These are phyloP conservation scores for Lactarius tabidus DNA, from an alignment of 768 basidiomycete genomes.

Conservation along the genomic window DNA sequence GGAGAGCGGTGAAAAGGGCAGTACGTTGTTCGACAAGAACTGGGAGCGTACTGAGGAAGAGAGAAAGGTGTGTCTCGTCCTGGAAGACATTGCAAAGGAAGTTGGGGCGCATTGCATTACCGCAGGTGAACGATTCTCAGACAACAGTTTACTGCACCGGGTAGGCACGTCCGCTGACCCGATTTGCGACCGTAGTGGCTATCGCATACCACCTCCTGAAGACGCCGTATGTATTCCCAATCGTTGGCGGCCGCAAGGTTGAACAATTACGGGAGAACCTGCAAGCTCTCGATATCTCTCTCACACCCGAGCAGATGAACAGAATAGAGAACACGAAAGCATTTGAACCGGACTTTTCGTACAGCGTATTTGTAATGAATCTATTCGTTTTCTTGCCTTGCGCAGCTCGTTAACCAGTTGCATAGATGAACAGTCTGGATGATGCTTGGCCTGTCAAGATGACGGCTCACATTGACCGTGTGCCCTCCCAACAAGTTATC, in stretches of 20 bases:
- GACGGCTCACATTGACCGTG: neutral
- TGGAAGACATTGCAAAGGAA: slow-evolving; percentile 47
- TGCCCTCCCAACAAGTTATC: neutral
- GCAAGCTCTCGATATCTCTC: slow-evolving; percentile 44
- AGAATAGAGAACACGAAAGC: slow-evolving; percentile 41
- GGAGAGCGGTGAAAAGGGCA: slow-evolving; percentile 36
- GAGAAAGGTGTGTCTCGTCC: slow-evolving; percentile 17
- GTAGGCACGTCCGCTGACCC: neutral
- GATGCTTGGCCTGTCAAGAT: neutral
- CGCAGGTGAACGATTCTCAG: slow-evolving; percentile 35
- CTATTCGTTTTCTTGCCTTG: neutral
- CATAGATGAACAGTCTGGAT: neutral
- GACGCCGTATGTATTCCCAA: slow-evolving; percentile 45
- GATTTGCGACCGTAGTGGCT: slow-evolving; percentile 35
- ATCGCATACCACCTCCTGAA: slow-evolving; percentile 54
- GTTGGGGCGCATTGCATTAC: slow-evolving; percentile 46
- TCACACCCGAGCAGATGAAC: slow-evolving; percentile 42
- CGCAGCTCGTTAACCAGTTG: neutral
- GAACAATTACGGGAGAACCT: slow-evolving; percentile 50
- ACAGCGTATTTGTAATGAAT: neutral
- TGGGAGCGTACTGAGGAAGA: slow-evolving; percentile 24
- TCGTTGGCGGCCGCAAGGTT: slow-evolving; percentile 50
- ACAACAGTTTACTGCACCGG: neutral
- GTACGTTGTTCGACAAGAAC: slow-evolving; percentile 13
- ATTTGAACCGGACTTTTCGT: slow-evolving; percentile 41